phyloP scores from a whole-genome alignment of 306 rosid species.

The Betula pendula region DNA sequence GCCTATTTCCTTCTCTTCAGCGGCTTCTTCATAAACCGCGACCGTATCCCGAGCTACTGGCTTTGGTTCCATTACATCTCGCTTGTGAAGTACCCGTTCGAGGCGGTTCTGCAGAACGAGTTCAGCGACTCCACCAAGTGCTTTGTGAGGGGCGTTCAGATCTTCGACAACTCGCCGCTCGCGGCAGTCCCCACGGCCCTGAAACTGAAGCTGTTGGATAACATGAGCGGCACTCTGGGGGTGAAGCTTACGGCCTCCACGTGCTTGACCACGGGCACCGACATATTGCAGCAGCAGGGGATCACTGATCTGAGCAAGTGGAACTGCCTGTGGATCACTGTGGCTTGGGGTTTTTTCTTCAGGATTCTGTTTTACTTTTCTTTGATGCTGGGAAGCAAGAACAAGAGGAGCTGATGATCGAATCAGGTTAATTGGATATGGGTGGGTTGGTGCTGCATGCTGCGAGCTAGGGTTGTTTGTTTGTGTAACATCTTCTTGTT shows the following conservation, averaged over 20 bases:
- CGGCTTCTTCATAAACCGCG: conserved; percentile 85
- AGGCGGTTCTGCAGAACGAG: conserved; percentile 78
- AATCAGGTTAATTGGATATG: conserved; percentile 1
- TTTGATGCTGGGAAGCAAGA: conserved; percentile 81
- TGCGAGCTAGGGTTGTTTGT: background rate
- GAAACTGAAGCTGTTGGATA: conserved; percentile 64
- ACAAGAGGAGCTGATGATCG: conserved; percentile 62
- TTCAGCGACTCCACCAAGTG: conserved; percentile 58
- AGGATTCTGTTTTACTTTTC: conserved; percentile 80
- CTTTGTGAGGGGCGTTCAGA: conserved; percentile 78
- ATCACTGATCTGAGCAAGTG: conserved; percentile 76
- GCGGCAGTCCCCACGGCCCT: conserved; percentile 37
- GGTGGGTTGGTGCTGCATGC: background rate
- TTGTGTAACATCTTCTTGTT: background rate
- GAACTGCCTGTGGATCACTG: conserved; percentile 76
- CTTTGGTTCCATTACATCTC: conserved; percentile 94
- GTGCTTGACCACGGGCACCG: conserved; percentile 77
- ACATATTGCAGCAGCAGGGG: conserved; percentile 66
- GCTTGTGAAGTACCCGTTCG: conserved; percentile 78
- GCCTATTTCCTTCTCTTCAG: conserved; percentile 92
- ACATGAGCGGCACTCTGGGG: conserved; percentile 67
- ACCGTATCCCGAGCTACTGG: conserved; percentile 83
- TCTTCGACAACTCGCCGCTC: conserved; percentile 76
- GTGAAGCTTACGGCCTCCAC: conserved; percentile 58
- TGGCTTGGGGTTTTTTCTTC: conserved; percentile 94